Conservation (phyloP, 2,329 filamentous ascomycete species). For the Phialemoniopsis sp. region DNA sequence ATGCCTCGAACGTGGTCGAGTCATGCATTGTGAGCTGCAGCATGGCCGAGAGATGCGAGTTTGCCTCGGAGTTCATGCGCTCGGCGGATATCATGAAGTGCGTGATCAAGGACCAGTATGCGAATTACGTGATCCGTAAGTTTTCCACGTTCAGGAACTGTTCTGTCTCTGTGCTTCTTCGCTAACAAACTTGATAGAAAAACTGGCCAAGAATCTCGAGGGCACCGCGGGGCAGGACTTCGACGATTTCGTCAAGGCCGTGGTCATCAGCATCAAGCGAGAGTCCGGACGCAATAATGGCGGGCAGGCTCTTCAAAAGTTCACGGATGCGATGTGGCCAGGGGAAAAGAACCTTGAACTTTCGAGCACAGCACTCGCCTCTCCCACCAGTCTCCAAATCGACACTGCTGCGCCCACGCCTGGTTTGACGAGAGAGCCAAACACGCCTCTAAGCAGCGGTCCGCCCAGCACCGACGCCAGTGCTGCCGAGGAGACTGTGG, state of each 20-base stretch:
- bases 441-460: constrained; percentile 64
- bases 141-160: constrained; percentile 17
- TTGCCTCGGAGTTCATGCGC: too few relatives aligned
- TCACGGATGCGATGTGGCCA: constrained; percentile 4
- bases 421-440: constrained; percentile 62
- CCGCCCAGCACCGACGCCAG: constrained; percentile 61
- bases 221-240: constrained; percentile 56
- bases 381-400: constrained; percentile 34
- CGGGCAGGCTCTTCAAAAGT: not conserved
- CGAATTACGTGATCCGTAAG: constrained; percentile 96
- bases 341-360: too few relatives aligned
- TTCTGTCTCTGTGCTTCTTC: too few relatives aligned
- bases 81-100: constrained; percentile 59
- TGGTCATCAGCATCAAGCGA: too few relatives aligned
- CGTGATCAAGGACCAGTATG: constrained; percentile 64
- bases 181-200: constrained; percentile 55
- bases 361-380: constrained; percentile 13
- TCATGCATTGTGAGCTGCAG: constrained; percentile 73
- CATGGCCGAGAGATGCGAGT: constrained; percentile 24
- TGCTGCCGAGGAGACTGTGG: constrained; percentile 30
- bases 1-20: constrained; percentile 95
- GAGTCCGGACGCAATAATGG: too few relatives aligned
- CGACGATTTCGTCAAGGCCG: constrained; percentile 30
- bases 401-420: constrained; percentile 60
- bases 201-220: constrained; percentile 63